Base-by-base conservation (phyloP, 441 rosid genomes). In the Populus hybrid region DNA sequence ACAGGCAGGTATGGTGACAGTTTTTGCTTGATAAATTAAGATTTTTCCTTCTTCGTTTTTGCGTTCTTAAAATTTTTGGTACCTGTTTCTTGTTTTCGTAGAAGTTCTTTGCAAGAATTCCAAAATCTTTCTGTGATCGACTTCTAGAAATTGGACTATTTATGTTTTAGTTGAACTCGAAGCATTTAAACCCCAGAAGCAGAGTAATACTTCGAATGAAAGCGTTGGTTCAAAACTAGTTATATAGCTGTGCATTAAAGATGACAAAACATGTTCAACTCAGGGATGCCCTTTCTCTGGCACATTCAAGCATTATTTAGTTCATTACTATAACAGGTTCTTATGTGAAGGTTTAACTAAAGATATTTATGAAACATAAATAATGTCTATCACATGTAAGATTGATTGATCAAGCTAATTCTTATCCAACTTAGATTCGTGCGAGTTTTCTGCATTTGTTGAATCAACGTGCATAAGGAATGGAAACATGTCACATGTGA, bases 1-100 rank as follows among this genome's bases (percentile, higher is more conserved):
- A 91, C 81, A 88, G 99, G 86, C 89, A 95, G 94, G 98, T 93
- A 83, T 68, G 73, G 53, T 63, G 34, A n/a, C n/a, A 18, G 72
- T 40, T 10, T 59, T 59, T 66, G 30, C 7, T 53, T 69, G 21
- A 66, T 69, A 12, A 16, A 63, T 6, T 8, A 26, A 6, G 18
- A 10, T 36, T 42, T 18, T 23, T 12, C 1, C 34, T 53, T 8
- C 0, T 69, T 21, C 26, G 2, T 32, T 30, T 67, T 18, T 53
- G 4, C 12, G 3, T 3, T 28, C 18, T 73, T 68, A 34, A 23
- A 21, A 59, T 2, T 46, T 7, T 20, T 2, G 18, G 18, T 6
- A 6, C 5, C 68, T 65, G 5, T 65, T 24, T 26, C 68, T 65
- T 3, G 32, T 1, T 11, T 65, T 53, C 8, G 9, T 28, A 1